These are phyloP conservation scores for Podila clonocystis DNA, from an alignment of 192 early-diverging fungal genomes.

Conservation along the genomic window DNA sequence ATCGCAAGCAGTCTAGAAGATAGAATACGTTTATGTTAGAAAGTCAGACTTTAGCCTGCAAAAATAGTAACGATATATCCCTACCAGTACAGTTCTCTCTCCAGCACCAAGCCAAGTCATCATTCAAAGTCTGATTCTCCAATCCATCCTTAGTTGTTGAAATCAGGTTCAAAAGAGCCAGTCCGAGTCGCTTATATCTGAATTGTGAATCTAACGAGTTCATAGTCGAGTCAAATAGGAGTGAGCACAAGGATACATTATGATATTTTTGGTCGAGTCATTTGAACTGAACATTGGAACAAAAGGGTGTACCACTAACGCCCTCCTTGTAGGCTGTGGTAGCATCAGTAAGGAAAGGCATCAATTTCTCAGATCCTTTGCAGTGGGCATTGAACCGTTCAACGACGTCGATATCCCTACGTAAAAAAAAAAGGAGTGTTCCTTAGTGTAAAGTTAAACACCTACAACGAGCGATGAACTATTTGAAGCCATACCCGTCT, in stretches of 20 bases:
- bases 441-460: too few species aligned
- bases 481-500: conserved; percentile 40
- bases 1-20: conserved; percentile 43
- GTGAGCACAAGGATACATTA: not conserved
- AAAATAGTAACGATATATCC: not conserved
- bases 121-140: conserved; percentile 45
- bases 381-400: conserved; percentile 51
- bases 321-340: conserved; percentile 48
- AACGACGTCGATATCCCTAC: conserved; percentile 49
- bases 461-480: too few species aligned
- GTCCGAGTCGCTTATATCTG: conserved; percentile 47
- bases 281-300: not conserved
- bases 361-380: conserved; percentile 46
- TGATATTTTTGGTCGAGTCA: too few species aligned
- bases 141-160: conserved; percentile 46
- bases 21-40: not conserved
- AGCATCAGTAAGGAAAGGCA: conserved; percentile 53
- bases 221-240: too few species aligned
- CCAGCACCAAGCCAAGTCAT: conserved; percentile 57
- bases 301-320: conserved; percentile 25
- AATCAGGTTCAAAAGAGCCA: conserved; percentile 44
- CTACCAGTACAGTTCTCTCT: conserved; percentile 54
- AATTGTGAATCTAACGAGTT: conserved; percentile 37
- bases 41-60: too few species aligned
- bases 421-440: not conserved